Evolutionary conservation across 495 filamentous ascomycete species (phyloP).

Genomic region (Apiosordaria backusii): DNA sequence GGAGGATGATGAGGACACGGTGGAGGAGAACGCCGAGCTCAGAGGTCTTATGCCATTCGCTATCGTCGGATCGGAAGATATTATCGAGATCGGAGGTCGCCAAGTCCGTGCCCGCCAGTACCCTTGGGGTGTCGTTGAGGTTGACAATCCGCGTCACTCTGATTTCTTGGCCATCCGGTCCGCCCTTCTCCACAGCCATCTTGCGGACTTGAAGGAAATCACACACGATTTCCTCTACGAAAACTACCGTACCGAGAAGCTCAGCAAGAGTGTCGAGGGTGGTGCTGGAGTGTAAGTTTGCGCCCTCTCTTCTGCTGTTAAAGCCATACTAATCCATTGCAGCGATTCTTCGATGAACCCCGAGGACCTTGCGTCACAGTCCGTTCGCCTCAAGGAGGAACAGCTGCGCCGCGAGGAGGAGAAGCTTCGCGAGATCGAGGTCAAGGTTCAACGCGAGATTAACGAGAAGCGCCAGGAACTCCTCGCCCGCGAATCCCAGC

Average conservation of each 20-base stretch:
- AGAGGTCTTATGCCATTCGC: constrained; percentile 97
- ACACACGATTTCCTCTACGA: constrained; percentile 99
- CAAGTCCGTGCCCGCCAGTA: constrained; percentile 94
- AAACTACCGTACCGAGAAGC: constrained; percentile 99
- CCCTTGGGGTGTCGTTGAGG: constrained; percentile 97
- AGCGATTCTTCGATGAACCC: constrained; percentile 92
- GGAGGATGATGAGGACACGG: constrained; percentile 98
- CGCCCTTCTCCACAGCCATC: constrained; percentile 91
- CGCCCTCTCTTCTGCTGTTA: background rate
- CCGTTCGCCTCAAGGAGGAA: constrained; percentile 97
- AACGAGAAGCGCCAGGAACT: constrained; percentile 99
- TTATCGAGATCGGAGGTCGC: constrained; percentile 87
- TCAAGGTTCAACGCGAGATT: constrained; percentile 99
- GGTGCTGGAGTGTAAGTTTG: constrained; percentile 75
- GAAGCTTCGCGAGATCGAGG: constrained; percentile 97
- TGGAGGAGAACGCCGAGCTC: constrained; percentile 97
- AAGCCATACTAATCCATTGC: constrained; percentile 32
- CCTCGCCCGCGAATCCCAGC: constrained; percentile 93
- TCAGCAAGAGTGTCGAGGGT: constrained; percentile 97
- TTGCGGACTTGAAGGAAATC: constrained; percentile 98
- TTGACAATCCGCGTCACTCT: constrained; percentile 97
- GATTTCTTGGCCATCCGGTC: constrained; percentile 98
- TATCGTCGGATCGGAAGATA: constrained; percentile 94
- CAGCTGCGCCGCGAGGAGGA: constrained; percentile 98
- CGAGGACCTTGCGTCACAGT: constrained; percentile 93